Percentiles rank a stretch among this genome's conserved stretches.
Evolutionary conservation across 352 stramenopile species (phyloP).

Genomic region (Globisporangium okanoganense): DNA sequence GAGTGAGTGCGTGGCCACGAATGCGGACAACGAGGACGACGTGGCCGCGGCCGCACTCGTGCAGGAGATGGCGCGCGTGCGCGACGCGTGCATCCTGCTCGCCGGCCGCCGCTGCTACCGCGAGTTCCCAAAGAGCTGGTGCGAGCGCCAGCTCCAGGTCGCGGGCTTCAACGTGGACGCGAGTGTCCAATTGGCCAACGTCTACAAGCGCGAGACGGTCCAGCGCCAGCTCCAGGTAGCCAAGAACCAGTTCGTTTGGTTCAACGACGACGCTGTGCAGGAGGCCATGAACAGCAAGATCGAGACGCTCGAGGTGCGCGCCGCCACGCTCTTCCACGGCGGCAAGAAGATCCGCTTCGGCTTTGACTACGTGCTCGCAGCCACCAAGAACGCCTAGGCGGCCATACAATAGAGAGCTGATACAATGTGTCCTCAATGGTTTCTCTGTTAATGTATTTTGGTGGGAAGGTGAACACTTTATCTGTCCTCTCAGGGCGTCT

Average conservation of each 20-base stretch:
- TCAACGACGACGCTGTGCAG: slow-evolving; percentile 16
- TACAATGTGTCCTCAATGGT: background rate
- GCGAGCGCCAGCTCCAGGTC: slow-evolving; percentile 66
- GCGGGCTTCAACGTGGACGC: slow-evolving; percentile 48
- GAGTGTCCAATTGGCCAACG: slow-evolving; percentile 74
- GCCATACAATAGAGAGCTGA: background rate
- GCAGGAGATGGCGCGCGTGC: slow-evolving; percentile 65
- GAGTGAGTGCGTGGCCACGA: slow-evolving; percentile 40
- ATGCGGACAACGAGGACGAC: slow-evolving; percentile 25
- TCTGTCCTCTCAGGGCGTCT: slow-evolving; percentile 16
- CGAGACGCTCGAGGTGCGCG: slow-evolving; percentile 11
- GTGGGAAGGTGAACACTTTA: background rate
- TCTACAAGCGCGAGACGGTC: slow-evolving; percentile 85
- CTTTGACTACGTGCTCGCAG: slow-evolving; percentile 89
- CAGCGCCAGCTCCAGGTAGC: slow-evolving; percentile 88
- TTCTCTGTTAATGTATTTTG: background rate
- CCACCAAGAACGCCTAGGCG: slow-evolving; percentile 19
- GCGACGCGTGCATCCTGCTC: slow-evolving; percentile 90
- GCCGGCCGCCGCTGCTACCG: slow-evolving; percentile 85
- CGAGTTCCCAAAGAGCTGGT: slow-evolving; percentile 89
- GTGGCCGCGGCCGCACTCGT: slow-evolving; percentile 30
- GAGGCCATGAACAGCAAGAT: slow-evolving; percentile 14
- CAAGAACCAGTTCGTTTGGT: slow-evolving; percentile 62
- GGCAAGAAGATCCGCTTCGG: slow-evolving; percentile 52
- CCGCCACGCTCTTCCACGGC: slow-evolving; percentile 53